Evolutionary conservation across 352 stramenopile species (phyloP).

Genomic region (Globisporangium okanoganense): DNA sequence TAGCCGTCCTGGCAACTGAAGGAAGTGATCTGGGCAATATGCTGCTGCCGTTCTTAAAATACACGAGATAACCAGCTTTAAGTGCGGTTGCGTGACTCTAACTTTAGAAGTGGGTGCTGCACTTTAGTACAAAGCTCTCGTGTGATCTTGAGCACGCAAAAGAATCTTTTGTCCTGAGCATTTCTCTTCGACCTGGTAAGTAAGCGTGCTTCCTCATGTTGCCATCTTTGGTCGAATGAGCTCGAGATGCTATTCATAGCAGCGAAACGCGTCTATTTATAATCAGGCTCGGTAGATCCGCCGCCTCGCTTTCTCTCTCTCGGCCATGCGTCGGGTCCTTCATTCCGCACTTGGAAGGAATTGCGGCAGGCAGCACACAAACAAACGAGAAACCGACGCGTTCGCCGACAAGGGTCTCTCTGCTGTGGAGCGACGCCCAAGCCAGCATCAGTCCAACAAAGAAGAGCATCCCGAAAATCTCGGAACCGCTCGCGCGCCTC

Average conservation of each 20-base stretch:
- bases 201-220: neutral
- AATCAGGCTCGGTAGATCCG: neutral
- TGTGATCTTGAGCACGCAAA: neutral
- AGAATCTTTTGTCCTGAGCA: neutral
- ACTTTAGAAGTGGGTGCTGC: too few relatives aligned
- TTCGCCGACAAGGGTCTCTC: neutral
- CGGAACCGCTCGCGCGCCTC: neutral
- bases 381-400: slow-evolving; percentile 7
- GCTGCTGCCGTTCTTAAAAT: neutral
- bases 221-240: neutral
- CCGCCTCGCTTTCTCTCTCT: neutral
- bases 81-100: too few relatives aligned
- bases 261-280: slow-evolving; percentile 1
- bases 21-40: neutral
- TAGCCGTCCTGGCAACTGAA: neutral
- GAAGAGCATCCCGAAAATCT: neutral
- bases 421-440: neutral
- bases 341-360: slow-evolving; percentile 6
- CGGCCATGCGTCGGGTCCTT: neutral
- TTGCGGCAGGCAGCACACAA: neutral
- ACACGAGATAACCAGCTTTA: neutral
- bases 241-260: neutral
- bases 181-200: neutral
- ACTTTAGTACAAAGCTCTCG: too few relatives aligned
- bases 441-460: neutral